A percentile compares a stretch with the other conserved stretches of the same genome.
These are phyloP conservation scores for Arabis hirsuta DNA, from an alignment of 345 rosid species.

Conservation along the genomic window DNA sequence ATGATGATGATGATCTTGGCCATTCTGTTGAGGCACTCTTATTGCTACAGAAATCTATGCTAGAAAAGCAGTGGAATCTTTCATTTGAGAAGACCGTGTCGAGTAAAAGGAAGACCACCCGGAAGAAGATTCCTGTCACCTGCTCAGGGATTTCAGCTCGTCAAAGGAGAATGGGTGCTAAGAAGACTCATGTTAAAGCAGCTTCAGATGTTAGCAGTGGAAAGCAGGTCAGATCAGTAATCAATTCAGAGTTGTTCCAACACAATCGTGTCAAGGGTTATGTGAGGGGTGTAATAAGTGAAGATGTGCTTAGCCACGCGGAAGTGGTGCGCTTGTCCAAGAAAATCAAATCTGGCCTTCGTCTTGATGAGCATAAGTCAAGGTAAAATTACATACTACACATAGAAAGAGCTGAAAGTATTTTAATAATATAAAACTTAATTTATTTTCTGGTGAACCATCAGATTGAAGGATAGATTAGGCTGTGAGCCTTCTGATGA, in stretches of 20 bases:
- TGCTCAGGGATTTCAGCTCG: conserved; percentile 86
- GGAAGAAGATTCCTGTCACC: conserved; percentile 58
- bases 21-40: conserved; percentile 77
- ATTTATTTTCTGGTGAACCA: conserved; percentile 35
- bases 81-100: conserved; percentile 58
- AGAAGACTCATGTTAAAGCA: conserved; percentile 48
- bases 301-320: conserved; percentile 70
- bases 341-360: conserved; percentile 77
- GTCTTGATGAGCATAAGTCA: conserved; percentile 74
- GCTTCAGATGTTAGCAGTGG: conserved; percentile 38
- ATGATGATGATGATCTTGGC: conserved; percentile 51
- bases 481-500: conserved; percentile 91
- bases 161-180: conserved; percentile 64
- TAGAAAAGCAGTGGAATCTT: conserved; percentile 95
- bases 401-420: not conserved
- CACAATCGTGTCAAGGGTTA: conserved; percentile 69
- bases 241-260: conserved; percentile 64
- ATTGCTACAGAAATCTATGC: conserved; percentile 84
- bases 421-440: not conserved
- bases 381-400: conserved; percentile 51
- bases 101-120: conserved; percentile 22
- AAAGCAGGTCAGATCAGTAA: conserved; percentile 51
- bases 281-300: conserved; percentile 75
- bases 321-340: conserved; percentile 84
- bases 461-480: conserved; percentile 77